These are phyloP conservation scores for Ogataea thermomethanolica DNA, from an alignment of 805 yeast genomes.

Conservation along the genomic window DNA sequence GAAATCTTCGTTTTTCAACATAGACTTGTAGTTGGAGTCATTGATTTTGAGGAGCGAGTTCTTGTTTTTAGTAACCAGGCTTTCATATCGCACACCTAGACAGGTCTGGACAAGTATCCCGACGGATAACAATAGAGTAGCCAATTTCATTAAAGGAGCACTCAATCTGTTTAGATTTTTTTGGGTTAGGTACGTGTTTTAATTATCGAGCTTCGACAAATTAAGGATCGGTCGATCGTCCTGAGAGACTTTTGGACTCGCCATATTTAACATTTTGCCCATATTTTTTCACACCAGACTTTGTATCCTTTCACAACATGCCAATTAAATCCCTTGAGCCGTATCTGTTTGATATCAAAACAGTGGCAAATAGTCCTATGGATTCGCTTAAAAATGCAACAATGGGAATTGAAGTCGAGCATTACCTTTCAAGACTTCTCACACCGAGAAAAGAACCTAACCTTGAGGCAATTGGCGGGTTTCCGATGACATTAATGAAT, in stretches of 20 bases:
- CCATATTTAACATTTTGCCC: not conserved
- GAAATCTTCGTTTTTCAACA: constrained; percentile 62
- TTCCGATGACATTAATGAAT: constrained; percentile 58
- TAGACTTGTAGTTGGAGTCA: constrained; percentile 55
- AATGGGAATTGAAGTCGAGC: constrained; percentile 81
- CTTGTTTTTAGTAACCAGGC: constrained; percentile 13
- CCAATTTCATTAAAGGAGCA: constrained; percentile 10
- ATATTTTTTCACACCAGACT: not conserved
- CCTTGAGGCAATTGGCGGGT: constrained; percentile 76
- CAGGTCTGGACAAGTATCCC: constrained; percentile 11
- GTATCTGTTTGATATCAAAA: constrained; percentile 62
- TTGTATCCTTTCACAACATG: constrained; percentile 12
- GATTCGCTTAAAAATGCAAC: constrained; percentile 63
- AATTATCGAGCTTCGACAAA: not conserved
- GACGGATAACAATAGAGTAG: constrained; percentile 3
- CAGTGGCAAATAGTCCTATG: constrained; percentile 55
- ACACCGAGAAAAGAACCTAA: constrained; percentile 64
- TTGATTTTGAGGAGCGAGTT: constrained; percentile 35
- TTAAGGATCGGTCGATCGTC: constrained; percentile 1
- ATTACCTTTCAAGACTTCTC: constrained; percentile 63
- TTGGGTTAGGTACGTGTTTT: constrained; percentile 2
- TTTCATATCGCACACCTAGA: constrained; percentile 19
- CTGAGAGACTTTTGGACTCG: not conserved
- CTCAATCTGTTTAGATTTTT: not conserved
- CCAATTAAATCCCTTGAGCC: constrained; percentile 59